A percentile compares a stretch with the other conserved stretches of the same genome.
Evolutionary conservation across 805 yeast species (phyloP).

Genomic region (Candida rishiriensis): DNA sequence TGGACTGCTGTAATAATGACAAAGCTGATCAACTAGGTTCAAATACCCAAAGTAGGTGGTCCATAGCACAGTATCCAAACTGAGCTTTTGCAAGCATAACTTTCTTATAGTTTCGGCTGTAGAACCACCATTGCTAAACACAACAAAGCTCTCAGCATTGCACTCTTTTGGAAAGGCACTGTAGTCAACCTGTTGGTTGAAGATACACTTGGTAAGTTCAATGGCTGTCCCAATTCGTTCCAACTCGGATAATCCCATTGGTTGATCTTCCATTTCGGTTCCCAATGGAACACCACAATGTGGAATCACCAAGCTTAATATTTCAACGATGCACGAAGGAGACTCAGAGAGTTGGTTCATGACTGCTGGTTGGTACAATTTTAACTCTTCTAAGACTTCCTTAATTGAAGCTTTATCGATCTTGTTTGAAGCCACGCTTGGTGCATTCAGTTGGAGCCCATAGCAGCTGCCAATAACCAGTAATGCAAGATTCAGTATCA

Average conservation of each 20-base stretch:
- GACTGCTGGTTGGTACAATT: conserved; percentile 1
- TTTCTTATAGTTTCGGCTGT: neutral
- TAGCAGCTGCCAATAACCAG: too few species aligned
- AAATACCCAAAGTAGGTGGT: conserved; percentile 20
- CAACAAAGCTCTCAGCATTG: neutral
- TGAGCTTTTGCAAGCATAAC: conserved; percentile 10
- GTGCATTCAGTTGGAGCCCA: too few species aligned
- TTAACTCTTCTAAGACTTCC: conserved; percentile 9
- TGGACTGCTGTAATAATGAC: conserved; percentile 14
- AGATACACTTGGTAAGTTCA: conserved; percentile 13
- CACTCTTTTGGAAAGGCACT: conserved; percentile 6
- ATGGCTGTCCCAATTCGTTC: conserved; percentile 9
- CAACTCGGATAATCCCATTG: conserved; percentile 3
- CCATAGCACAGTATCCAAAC: conserved; percentile 18
- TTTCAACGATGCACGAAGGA: conserved; percentile 15
- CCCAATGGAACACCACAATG: too few species aligned
- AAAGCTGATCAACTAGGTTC: conserved; percentile 14
- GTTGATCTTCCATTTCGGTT: too few species aligned
- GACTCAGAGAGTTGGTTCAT: neutral
- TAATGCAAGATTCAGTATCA: too few species aligned
- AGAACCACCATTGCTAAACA: neutral
- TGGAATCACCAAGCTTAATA: conserved; percentile 10
- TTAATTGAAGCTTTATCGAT: conserved; percentile 6
- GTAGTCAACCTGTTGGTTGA: conserved; percentile 1
- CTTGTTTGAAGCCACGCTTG: too few species aligned